Evolutionary conservation across 305 asterid species (phyloP), one percentile per base, ranked within the genome.

Genomic region (Solanum hybrid): DNA sequence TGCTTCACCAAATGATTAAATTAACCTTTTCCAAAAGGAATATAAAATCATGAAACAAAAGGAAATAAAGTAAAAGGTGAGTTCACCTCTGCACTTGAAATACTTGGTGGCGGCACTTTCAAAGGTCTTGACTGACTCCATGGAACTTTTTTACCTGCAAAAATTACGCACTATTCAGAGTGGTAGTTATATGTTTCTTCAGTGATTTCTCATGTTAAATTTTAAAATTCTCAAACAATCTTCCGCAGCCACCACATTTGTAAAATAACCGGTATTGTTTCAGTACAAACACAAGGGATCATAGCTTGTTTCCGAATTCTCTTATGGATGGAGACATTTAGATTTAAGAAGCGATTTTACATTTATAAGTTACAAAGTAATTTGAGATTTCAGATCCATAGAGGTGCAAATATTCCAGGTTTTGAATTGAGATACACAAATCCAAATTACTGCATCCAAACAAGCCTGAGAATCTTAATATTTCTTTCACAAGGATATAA

Each of bases 111-210:
- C 79, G 93, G 95, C 32, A 88, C 91, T 91, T 87, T 95, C 90
- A 95, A 90, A 24, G 97, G 94, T 94, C 93, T 96, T 26, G 98
- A 92, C 85, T 94, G 97, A 92, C 92, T 92, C 98, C 98, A 92
- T 24, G 91, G 94, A 86, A 91, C 95, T 91, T 89, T 94, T 92
- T 90, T 95, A 72, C 95, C 99, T 94, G 90, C 4, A 92, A 94
- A 92, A 90, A 37, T 60, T 79, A 80, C 84, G 56, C 79, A 29
- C 88, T 76, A 51, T 78, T 91, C 88, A 90, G 77, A 88, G 69
- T 69, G 42, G 60, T 51, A 72, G 26, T 85, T 32, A 27, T 15
- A 17, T 32, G 36, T 87, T 87, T 71, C 84, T 87, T 72, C 69
- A 80, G 36, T 40, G 8, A 81, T 81, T 81, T 27, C 71, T 81